These are phyloP conservation scores for Nymphaea colorata DNA, from an alignment of 164 flowering plant species.

Conservation along the genomic window DNA sequence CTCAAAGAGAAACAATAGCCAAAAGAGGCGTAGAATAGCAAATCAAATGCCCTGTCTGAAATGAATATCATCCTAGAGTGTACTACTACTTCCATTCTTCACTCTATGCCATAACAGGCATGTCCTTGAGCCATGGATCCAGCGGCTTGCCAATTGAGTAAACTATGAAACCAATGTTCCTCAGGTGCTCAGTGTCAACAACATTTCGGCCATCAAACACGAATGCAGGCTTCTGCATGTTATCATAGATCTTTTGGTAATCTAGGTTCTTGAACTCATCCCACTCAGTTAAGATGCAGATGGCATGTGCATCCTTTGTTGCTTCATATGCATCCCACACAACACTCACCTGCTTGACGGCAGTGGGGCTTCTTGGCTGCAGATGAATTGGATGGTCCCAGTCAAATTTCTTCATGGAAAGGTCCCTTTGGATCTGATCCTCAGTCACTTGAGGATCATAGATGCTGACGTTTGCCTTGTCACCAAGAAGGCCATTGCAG, in stretches of 20 bases:
- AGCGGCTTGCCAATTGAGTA: slow-evolving; percentile 77
- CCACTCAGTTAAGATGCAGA: slow-evolving; percentile 81
- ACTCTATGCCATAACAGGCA: slow-evolving; percentile 56
- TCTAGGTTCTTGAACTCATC: slow-evolving; percentile 71
- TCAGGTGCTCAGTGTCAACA: slow-evolving; percentile 40
- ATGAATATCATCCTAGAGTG: slow-evolving; percentile 1
- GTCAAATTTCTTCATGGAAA: slow-evolving; percentile 52
- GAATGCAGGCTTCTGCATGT: slow-evolving; percentile 76
- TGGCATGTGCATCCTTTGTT: slow-evolving; percentile 55
- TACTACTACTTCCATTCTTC: background rate
- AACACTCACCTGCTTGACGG: slow-evolving; percentile 28
- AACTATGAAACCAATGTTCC: slow-evolving; percentile 73
- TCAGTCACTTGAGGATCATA: slow-evolving; percentile 67
- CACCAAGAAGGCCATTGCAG: slow-evolving; percentile 72
- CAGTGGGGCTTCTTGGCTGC: slow-evolving; percentile 38
- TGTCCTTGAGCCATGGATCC: slow-evolving; percentile 77
- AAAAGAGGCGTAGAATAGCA: no score
- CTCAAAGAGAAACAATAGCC: no score
- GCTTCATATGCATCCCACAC: slow-evolving; percentile 78
- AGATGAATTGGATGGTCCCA: slow-evolving; percentile 72
- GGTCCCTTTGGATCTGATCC: slow-evolving; percentile 60
- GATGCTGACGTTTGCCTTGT: slow-evolving; percentile 53
- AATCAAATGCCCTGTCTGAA: background rate
- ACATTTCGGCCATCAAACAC: slow-evolving; percentile 70
- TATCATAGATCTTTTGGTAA: slow-evolving; percentile 50